Evolutionary conservation across 129 eudicot genomes (phyloP), one percentile per base, ranked within the genome.

Genomic region (Flaveria sonorensis): DNA sequence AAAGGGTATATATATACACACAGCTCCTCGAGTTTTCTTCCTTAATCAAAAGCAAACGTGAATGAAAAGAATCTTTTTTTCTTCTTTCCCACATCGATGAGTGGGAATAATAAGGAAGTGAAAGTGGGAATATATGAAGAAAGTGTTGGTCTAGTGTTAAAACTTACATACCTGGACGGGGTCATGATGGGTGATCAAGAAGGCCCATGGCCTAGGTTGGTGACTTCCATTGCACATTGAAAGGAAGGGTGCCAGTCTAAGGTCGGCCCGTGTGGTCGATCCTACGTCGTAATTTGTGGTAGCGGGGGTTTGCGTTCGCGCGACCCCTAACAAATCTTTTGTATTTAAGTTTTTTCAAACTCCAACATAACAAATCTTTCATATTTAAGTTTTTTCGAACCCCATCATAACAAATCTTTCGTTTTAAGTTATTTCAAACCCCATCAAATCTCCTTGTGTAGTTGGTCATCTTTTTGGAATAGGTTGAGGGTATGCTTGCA

Each of bases 131-230:
- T 70, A 73, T 80, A 80, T 73, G 0, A 47, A 0, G 3, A 3
- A 13, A 64, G 48, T 47, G 50, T 0, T 24, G 19, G 62, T 71
- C 2, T 30, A 1, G 10, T 2, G 23, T 0, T n/a, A 3, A 14
- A 28, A 56, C 53, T 81, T 81, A 81, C 80, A 81, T 81, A 81
- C 84, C 84, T 81, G 80, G 80, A 76, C 80, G 80, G 73, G 80
- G 80, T 76, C 80, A 15, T 1, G 21, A 76, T 76, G 80, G 80
- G 80, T 76, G 65, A 76, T 76, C 80, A 65, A 10, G 24, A 8
- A 76, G 80, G 80, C 65, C 80, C 80, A 76, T 76, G 80, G 80
- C 80, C 80, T 76, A 76, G 80, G 80, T 32, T 36, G 40, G 65
- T 76, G 42, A 65, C 73, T 76, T 76, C 80, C 80, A 76, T 76